These are phyloP conservation scores for Dictyostelium citrinum DNA, from an alignment of 78 protist genomes.

Conservation along the genomic window DNA sequence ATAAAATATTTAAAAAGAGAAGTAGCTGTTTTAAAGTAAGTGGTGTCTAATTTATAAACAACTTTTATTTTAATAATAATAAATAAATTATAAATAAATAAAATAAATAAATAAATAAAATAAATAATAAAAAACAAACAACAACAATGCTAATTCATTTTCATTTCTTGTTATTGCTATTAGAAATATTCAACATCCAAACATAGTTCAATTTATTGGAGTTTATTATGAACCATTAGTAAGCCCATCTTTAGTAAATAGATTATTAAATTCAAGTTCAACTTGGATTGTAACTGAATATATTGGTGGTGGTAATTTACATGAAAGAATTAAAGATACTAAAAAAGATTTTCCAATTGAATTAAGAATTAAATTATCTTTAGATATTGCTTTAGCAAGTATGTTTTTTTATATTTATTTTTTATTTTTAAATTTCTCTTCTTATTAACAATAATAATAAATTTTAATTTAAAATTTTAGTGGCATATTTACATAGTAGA, in stretches of 20 bases:
- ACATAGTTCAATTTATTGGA: constrained; percentile 70
- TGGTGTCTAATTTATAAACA: too few species aligned
- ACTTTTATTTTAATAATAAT: too few species aligned
- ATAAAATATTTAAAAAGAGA: constrained; percentile 67
- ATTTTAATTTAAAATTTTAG: background rate
- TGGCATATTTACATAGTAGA: constrained; percentile 73
- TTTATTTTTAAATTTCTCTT: background rate
- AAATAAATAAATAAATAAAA: too few species aligned
- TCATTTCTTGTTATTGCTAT: too few species aligned
- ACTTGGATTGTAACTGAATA: constrained; percentile 76
- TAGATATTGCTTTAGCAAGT: constrained; percentile 73
- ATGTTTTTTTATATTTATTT: constrained; percentile 5
- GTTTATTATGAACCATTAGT: constrained; percentile 43
- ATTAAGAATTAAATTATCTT: constrained; percentile 30
- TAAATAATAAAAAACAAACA: too few species aligned
- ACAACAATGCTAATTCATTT: too few species aligned
- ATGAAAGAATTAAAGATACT: constrained; percentile 14
- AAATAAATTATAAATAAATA: too few species aligned
- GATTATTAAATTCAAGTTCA: constrained; percentile 11
- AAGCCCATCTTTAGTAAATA: background rate
- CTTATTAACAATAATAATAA: background rate
- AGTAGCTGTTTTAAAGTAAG: constrained; percentile 71
- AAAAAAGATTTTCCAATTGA: constrained; percentile 1
- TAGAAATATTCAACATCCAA: constrained; percentile 77
- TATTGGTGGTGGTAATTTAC: constrained; percentile 53